Evolutionary conservation across 225 moss, liverwort and hornwort genomes (phyloP).

Genomic region (Rhytidiadelphus loreus): DNA sequence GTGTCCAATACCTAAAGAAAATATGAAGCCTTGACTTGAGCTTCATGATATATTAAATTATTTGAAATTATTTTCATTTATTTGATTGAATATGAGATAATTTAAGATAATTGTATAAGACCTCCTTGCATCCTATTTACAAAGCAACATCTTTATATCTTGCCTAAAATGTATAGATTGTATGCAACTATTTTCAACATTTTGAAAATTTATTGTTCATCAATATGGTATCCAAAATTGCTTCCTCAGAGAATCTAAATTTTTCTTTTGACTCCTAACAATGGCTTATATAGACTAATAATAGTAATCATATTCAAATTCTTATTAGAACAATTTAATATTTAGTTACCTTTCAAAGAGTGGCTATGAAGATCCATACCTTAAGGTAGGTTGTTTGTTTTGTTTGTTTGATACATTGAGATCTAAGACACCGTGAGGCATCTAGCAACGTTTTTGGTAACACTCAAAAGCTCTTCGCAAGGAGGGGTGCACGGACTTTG

Average conservation of each 20-base stretch:
- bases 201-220: neutral
- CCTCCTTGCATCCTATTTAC: neutral
- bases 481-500: no score
- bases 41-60: no score
- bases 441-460: no score
- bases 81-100: neutral
- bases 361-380: no score
- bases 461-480: no score
- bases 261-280: neutral
- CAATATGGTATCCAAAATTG: neutral
- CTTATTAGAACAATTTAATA: neutral
- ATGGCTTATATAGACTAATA: neutral
- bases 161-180: neutral
- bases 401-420: no score
- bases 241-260: rapidly evolving
- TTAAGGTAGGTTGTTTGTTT: no score
- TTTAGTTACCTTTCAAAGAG: neutral
- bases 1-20: no score
- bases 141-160: neutral
- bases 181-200: neutral
- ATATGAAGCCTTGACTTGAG: no score
- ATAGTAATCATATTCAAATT: neutral
- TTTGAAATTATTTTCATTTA: neutral
- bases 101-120: neutral
- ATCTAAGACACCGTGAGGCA: no score